Conservation (phyloP, 2,329 filamentous ascomycete species). For the Coniella lustricola region DNA sequence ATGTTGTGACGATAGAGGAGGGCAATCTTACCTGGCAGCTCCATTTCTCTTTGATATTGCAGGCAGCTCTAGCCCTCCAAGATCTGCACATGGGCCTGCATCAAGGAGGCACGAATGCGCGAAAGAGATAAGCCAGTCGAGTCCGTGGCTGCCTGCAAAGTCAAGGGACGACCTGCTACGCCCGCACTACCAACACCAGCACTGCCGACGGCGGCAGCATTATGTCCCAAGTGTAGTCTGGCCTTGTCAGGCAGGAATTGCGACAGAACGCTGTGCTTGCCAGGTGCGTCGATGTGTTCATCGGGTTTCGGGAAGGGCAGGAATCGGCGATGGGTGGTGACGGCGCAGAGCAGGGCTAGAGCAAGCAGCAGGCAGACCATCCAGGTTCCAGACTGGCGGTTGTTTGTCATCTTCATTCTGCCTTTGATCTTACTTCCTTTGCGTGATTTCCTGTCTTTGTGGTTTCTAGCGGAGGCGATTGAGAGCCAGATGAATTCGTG, state of each 20-base stretch:
- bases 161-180: not conserved
- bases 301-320: slow-evolving; percentile 1
- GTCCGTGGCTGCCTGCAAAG: not conserved
- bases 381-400: not conserved
- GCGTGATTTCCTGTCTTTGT: not conserved
- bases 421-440: not conserved
- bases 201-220: not conserved
- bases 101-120: not conserved
- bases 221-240: not conserved
- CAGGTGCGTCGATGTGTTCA: not conserved
- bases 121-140: not conserved
- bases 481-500: too few species aligned
- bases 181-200: not conserved
- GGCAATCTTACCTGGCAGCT: not conserved
- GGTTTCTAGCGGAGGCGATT: not conserved
- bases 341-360: slow-evolving; percentile 4
- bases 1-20: not conserved
- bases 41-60: not conserved
- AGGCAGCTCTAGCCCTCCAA: not conserved
- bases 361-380: not conserved
- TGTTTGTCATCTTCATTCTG: not conserved
- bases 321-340: slow-evolving; percentile 1
- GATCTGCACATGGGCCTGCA: not conserved
- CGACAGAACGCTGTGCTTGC: not conserved
- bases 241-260: not conserved